Conservation (phyloP, 257 asterid species). For the Leptodermis oblonga region DNA sequence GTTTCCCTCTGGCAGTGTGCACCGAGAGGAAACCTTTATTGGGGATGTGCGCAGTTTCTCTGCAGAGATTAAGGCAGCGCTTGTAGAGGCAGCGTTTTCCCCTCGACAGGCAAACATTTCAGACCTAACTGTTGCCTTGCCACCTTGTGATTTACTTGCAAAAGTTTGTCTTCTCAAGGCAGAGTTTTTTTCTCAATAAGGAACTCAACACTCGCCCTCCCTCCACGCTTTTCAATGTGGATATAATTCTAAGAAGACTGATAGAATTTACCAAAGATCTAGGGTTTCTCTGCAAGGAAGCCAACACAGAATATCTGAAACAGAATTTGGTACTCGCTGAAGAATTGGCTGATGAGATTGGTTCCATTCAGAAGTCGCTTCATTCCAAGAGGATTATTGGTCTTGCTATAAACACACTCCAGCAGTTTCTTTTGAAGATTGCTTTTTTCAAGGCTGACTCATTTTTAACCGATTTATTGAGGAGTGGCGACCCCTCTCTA, state of each 20-base stretch:
- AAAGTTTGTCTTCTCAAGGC: not conserved
- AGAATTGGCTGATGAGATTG: no score
- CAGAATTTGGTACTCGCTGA: not conserved
- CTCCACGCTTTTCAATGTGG: no score
- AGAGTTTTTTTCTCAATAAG: no score
- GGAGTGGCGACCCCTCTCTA: not conserved
- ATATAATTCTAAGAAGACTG: no score
- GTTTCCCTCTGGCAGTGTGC: no score
- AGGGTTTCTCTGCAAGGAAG: not conserved
- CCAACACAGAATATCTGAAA: not conserved
- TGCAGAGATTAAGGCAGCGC: no score
- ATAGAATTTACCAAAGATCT: no score
- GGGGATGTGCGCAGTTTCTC: no score
- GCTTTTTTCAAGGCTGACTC: not conserved
- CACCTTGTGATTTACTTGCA: not conserved
- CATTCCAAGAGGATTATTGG: not conserved
- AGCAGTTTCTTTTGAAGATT: not conserved
- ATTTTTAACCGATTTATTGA: not conserved
- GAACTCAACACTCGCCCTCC: no score
- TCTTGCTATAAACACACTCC: no score
- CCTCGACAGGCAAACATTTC: no score
- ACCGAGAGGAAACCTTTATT: no score
- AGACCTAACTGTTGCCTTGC: fast-evolving
- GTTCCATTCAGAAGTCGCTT: not conserved
- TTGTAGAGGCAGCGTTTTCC: not conserved